A percentile compares a stretch with the other conserved stretches of the same genome.
Evolutionary conservation across 352 stramenopile genomes (phyloP).

Genomic region (Phytophthora brassicae): DNA sequence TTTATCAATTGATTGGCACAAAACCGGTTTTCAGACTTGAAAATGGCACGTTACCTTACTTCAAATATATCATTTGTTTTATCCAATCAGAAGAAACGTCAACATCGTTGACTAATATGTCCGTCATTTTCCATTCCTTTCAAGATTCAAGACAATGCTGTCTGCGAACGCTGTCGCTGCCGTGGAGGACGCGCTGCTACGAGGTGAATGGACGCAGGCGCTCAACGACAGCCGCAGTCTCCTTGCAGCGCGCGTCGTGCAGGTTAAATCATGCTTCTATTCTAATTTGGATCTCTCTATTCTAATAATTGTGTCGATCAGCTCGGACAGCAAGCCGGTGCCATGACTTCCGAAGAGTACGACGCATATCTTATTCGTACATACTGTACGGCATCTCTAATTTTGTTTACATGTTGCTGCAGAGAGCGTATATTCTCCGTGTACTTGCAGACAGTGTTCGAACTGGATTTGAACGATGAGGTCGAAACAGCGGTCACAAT

Average conservation of each 20-base stretch:
- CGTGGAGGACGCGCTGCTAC: constrained; percentile 60
- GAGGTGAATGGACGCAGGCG: constrained; percentile 56
- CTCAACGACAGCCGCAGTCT: constrained; percentile 50
- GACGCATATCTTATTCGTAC: not conserved
- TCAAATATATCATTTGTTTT: no score
- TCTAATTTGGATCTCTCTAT: not conserved
- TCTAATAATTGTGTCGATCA: constrained; percentile 1
- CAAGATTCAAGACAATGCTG: not conserved
- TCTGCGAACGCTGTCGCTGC: constrained; percentile 26
- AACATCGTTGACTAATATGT: no score
- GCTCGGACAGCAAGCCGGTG: constrained; percentile 11
- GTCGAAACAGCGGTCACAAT: constrained; percentile 50
- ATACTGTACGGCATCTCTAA: not conserved
- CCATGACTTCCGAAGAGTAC: constrained; percentile 30
- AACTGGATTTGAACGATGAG: constrained; percentile 57
- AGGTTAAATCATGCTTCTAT: constrained; percentile 19
- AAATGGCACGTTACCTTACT: no score
- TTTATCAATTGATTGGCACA: no score
- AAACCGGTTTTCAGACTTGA: no score
- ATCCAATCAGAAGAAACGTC: no score
- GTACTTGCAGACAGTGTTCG: constrained; percentile 70
- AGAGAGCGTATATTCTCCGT: constrained; percentile 65
- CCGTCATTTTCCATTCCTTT: no score
- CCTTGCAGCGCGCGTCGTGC: constrained; percentile 33
- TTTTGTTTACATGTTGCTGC: not conserved